Base-by-base conservation (phyloP, 108 stramenopile genomes). In the Pseudonitzschia delicatissima region DNA sequence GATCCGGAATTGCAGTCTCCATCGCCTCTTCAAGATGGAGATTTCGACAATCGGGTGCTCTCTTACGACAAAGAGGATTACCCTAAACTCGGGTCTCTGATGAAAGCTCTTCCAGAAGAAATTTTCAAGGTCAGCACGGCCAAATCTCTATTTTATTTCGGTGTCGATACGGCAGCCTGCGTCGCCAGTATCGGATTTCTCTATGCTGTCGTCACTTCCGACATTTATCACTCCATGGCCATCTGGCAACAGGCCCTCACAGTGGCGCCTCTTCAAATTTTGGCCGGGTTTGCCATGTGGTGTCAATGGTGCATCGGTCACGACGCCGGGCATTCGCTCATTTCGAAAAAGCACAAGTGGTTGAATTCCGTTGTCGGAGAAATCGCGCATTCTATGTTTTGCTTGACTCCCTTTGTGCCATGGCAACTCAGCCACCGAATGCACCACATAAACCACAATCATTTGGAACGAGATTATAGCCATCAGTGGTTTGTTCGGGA, bases 281-380 rank as follows among this genome's bases (percentile, higher is more conserved):
- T 87, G 44, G 74, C 86, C 1, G 86, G 86, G 7, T 87, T 87
- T 69, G 79, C 86, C 44, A 79, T 87, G 78, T 85, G 87, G 87
- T 86, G 82, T 62, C 83, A 82, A 68, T 89, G 87, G 87, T 89
- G 87, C 66, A 86, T 89, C 35, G 87, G 87, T 7, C 87, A 89
- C 50, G 87, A 89, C 55, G 85, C 87, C 3, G 87, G 87, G 9
- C 87, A 89, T 69, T 66, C 72, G n/a, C 69, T 76, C 8, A 69
- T 86, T 26, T 79, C 81, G 21, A 78, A 81, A 40, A 37, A 52
- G 3, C 28, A 35, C 18, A 64, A 72, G 42, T 33, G 44, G 40
- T 78, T 86, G 64, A 89, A 89, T 66, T 67, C 76, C 12, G 52
- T 84, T 36, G 83, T 86, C 0, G 87, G 87, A 15, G 87, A 89